Evolutionary conservation across 257 asterid genomes (phyloP), one percentile per base, ranked within the genome.

Genomic region (Nicotiana knightiana): DNA sequence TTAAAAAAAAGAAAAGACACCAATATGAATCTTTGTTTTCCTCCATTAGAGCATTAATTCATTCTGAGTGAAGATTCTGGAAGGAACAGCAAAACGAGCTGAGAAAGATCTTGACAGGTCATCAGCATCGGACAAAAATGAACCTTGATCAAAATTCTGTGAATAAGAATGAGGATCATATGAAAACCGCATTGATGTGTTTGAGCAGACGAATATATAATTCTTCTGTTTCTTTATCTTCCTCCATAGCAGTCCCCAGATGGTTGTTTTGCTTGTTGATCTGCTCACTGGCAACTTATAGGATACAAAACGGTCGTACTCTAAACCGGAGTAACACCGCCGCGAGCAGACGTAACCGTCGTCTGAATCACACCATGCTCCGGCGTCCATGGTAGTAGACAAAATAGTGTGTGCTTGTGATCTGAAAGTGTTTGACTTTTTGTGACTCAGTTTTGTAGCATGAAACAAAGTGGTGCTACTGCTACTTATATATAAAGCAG

Each of bases 81-180:
- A 86, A 0, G 97, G 97, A 65, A 88, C 90, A 26, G 97, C 97
- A 80, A 93, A 94, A 4, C 97, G 91, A 83, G 97, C 92, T 0
- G 98, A 94, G 84, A 94, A 94, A 3, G 98, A 93, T 58, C 96
- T 82, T 12, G 97, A 90, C 17, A 86, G 82, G 71, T 93, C 91
- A 58, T 89, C 94, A 12, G 85, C 75, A 82, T 91, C 91, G 2
- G 82, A 85, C 86, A 82, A 89, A 1, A 82, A 53, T 21, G 81
- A 21, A 7, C 97, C 96, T 15, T 88, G 89, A 83, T 94, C 98
- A 28, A 94, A 94, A 77, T 94, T 94, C 48, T 93, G 92, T 0
- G 93, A 86, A 85, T 94, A 94, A 59, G 96, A 91, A 66, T 65
- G 77, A 2, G 94, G 91, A 88, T 94, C 97, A 71, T 94, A 94